phyloP scores from a whole-genome alignment of 2,329 filamentous ascomycete genomes.

The Coleophoma crateriformis region DNA sequence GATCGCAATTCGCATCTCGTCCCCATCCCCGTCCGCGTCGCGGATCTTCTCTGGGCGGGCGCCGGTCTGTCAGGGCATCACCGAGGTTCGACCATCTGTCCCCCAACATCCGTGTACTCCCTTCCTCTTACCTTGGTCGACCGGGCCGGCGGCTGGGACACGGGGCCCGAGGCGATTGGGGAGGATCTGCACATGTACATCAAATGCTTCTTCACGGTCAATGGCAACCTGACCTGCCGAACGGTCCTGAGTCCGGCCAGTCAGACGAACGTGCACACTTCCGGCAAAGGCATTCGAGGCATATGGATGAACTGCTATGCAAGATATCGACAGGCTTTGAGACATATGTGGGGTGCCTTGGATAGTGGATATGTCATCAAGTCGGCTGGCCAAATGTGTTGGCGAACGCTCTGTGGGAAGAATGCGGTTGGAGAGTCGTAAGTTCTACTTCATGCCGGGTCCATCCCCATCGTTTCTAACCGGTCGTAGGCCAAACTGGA shows the following conservation, averaged over 20 bases:
- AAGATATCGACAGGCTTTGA: conserved; percentile 65
- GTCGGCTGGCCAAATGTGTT: conserved; percentile 46
- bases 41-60: conserved; percentile 67
- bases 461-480: conserved; percentile 12
- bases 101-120: conserved; percentile 71
- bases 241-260: conserved; percentile 65
- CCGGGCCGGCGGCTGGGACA: conserved; percentile 67
- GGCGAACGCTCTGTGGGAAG: conserved; percentile 49
- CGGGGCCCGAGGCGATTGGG: conserved; percentile 64
- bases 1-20: conserved; percentile 67
- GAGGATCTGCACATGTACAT: conserved; percentile 76
- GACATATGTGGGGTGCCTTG: conserved; percentile 72
- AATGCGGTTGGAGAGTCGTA: conserved; percentile 25
- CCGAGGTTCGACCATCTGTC: conserved; percentile 55
- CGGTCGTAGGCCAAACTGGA: conserved; percentile 39
- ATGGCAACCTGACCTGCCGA: conserved; percentile 59
- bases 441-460: not conserved
- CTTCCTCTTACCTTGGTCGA: conserved; percentile 62
- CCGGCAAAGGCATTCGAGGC: conserved; percentile 45
- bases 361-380: conserved; percentile 63
- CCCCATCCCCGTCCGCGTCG: conserved; percentile 62
- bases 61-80: conserved; percentile 67
- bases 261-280: conserved; percentile 65
- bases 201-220: conserved; percentile 71
- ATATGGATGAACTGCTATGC: conserved; percentile 53